phyloP scores from a whole-genome alignment of 305 asterid genomes.

The Ajuga reptans region DNA sequence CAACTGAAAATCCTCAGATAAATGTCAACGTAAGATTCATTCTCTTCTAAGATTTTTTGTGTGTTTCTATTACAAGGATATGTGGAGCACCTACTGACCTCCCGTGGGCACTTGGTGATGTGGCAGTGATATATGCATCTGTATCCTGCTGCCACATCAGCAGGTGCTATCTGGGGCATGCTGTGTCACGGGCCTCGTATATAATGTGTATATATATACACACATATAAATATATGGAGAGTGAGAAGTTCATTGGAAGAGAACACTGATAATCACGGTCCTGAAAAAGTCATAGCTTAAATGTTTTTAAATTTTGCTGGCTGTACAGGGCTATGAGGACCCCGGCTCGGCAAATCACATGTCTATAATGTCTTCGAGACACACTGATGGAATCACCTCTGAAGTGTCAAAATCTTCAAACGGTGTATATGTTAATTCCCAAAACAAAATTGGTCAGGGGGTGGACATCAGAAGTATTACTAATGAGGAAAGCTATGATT shows the following conservation, averaged over 20 bases:
- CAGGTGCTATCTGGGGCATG: background rate
- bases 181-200: background rate
- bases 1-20: conserved; percentile 22
- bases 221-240: background rate
- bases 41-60: background rate
- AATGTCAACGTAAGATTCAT: conserved; percentile 31
- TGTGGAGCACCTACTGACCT: background rate
- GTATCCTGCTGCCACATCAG: background rate
- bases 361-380: conserved; percentile 24
- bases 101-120: background rate
- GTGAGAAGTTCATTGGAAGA: background rate
- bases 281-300: conserved; percentile 1
- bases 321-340: conserved; percentile 28
- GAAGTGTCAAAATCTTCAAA: conserved; percentile 30
- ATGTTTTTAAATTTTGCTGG: conserved; percentile 15
- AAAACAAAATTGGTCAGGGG: conserved; percentile 21
- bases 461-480: conserved; percentile 25
- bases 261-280: background rate
- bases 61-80: background rate
- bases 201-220: no score
- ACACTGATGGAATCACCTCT: conserved; percentile 19
- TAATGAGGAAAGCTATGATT: conserved; percentile 54
- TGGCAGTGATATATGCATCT: no score
- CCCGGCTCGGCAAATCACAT: conserved; percentile 23
- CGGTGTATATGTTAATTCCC: conserved; percentile 22